phyloP scores from a whole-genome alignment of 768 basidiomycete species.

The Phanerochaete carnosa region DNA sequence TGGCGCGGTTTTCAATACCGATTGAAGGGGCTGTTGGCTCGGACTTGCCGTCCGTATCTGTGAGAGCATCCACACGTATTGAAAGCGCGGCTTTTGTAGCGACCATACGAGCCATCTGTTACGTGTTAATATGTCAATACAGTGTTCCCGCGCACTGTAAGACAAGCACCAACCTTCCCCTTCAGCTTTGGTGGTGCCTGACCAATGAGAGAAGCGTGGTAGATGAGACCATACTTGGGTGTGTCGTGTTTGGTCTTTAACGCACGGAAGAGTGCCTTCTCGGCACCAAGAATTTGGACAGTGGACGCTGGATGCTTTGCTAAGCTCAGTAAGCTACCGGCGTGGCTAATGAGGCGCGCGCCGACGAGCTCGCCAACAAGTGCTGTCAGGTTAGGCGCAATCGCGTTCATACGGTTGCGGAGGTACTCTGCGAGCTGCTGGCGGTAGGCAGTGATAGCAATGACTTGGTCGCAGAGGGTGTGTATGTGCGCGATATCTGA shows the following conservation, averaged over 20 bases:
- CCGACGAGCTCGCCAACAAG: conserved; percentile 78
- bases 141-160: background rate
- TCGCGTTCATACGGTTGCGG: conserved; percentile 95
- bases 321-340: conserved; percentile 64
- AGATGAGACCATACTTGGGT: conserved; percentile 99
- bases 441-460: conserved; percentile 93
- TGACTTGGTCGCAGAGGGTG: conserved; percentile 96
- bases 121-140: conserved; percentile 21
- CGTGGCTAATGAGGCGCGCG: conserved; percentile 71
- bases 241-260: conserved; percentile 90
- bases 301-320: conserved; percentile 80
- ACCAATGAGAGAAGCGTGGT: conserved; percentile 95
- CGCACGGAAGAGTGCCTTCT: conserved; percentile 75
- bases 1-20: conserved; percentile 90
- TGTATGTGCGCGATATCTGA: conserved; percentile 96
- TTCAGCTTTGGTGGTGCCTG: conserved; percentile 98
- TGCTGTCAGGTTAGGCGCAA: conserved; percentile 94
- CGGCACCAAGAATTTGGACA: conserved; percentile 73
- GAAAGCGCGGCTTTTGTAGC: conserved; percentile 97
- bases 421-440: conserved; percentile 95
- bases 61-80: conserved; percentile 95
- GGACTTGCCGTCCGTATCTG: conserved; percentile 88
- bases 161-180: conserved; percentile 63
- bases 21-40: conserved; percentile 78
- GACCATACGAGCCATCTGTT: conserved; percentile 96